Conservation (phyloP, 148 eudicot genomes). For the Fagopyrum tataricum region DNA sequence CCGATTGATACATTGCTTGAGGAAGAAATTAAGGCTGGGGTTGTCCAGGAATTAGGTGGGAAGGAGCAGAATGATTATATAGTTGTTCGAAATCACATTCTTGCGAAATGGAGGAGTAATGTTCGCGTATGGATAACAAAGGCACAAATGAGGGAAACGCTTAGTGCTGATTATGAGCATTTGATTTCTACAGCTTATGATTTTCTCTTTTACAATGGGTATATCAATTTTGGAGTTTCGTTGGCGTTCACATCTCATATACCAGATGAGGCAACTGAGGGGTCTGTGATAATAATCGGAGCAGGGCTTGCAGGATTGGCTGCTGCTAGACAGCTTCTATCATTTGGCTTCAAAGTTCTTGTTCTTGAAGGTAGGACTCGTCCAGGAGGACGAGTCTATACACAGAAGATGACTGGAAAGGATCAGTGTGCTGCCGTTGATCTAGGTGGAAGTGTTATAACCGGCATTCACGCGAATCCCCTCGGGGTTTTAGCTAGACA, state of each 20-base stretch:
- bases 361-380: constrained; percentile 86
- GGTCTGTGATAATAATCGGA: constrained; percentile 79
- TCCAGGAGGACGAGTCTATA: constrained; percentile 89
- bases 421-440: constrained; percentile 68
- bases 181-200: constrained; percentile 74
- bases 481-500: constrained; percentile 90
- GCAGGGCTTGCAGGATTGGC: constrained; percentile 94
- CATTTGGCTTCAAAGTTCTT: constrained; percentile 76
- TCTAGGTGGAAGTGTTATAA: constrained; percentile 91
- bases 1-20: constrained; percentile 76
- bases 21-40: constrained; percentile 81
- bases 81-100: constrained; percentile 90
- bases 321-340: constrained; percentile 84
- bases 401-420: constrained; percentile 65
- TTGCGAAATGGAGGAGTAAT: constrained; percentile 77
- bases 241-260: constrained; percentile 42
- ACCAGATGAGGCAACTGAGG: constrained; percentile 62
- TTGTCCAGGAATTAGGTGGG: constrained; percentile 63
- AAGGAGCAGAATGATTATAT: constrained; percentile 90
- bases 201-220: constrained; percentile 75
- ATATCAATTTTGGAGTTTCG: constrained; percentile 81
- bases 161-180: constrained; percentile 66
- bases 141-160: constrained; percentile 72
- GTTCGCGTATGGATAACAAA: constrained; percentile 68
- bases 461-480: constrained; percentile 94